Conservation (phyloP, 768 basidiomycete genomes). For the Dentipellis fragilis region DNA sequence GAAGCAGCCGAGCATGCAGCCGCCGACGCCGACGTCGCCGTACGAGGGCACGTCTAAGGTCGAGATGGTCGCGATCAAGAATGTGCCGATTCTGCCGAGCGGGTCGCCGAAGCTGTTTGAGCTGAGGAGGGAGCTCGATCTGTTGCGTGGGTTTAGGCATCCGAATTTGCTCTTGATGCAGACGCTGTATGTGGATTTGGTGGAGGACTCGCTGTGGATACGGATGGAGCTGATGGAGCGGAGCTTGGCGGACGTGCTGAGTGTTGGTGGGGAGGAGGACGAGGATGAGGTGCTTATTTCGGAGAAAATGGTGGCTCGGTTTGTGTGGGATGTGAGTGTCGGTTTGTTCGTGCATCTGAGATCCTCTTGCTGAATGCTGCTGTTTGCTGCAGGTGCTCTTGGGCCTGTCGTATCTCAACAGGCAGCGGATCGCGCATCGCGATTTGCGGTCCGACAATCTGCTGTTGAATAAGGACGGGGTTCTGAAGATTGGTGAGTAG, state of each 20-base stretch:
- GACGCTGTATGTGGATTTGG: slow-evolving; percentile 57
- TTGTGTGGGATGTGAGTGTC: slow-evolving; percentile 63
- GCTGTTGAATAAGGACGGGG: slow-evolving; percentile 55
- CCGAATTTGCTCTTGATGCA: slow-evolving; percentile 60
- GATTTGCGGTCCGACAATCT: slow-evolving; percentile 82
- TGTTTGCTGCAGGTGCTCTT: slow-evolving; percentile 39
- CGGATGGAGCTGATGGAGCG: slow-evolving; percentile 88
- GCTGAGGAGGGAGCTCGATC: slow-evolving; percentile 45
- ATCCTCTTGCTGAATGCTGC: not conserved
- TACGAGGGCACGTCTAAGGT: not conserved
- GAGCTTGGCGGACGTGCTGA: slow-evolving; percentile 74
- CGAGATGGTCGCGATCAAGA: slow-evolving; percentile 65
- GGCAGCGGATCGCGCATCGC: slow-evolving; percentile 64
- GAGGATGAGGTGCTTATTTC: slow-evolving; percentile 58
- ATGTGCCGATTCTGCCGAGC: slow-evolving; percentile 46
- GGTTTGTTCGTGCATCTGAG: not conserved
- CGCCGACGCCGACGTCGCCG: slow-evolving; percentile 11
- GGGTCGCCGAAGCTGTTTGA: slow-evolving; percentile 57
- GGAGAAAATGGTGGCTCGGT: slow-evolving; percentile 63
- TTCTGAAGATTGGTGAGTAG: slow-evolving; percentile 68
- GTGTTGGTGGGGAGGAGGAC: slow-evolving; percentile 45
- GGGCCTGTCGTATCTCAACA: slow-evolving; percentile 58
- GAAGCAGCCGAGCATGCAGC: slow-evolving; percentile 3
- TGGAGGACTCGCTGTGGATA: slow-evolving; percentile 58
- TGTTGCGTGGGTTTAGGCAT: slow-evolving; percentile 50